phyloP scores from a whole-genome alignment of 176 grass and related monocot species.

The Poa annua region DNA sequence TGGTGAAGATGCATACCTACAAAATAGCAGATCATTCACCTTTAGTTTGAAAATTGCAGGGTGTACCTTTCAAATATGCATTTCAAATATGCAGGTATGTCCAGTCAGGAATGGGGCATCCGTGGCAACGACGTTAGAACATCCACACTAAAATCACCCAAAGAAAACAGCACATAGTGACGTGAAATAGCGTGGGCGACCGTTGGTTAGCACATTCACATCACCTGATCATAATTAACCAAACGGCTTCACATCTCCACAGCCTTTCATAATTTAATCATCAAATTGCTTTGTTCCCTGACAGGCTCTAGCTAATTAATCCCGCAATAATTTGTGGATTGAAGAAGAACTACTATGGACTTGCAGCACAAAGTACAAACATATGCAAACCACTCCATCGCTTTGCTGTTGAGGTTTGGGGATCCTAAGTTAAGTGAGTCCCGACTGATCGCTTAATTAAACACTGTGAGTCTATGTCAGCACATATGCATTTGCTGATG shows the following conservation, averaged over 20 bases:
- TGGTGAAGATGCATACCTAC: too few relatives aligned
- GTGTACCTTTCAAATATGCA: not conserved
- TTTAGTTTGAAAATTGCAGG: too few relatives aligned
- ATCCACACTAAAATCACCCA: not conserved
- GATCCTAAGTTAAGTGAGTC: conserved; percentile 36
- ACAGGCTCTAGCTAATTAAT: conserved; percentile 1
- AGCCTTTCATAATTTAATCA: not conserved
- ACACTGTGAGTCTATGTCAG: conserved; percentile 12
- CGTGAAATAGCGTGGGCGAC: conserved; percentile 21
- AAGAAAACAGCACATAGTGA: conserved; percentile 26
- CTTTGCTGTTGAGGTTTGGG: not conserved
- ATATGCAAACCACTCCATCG: conserved; percentile 25
- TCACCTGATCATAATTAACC: conserved; percentile 38
- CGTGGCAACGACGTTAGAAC: not conserved
- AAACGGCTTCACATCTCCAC: not conserved
- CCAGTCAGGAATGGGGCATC: not conserved
- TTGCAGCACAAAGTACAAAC: not conserved
- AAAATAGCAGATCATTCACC: too few relatives aligned
- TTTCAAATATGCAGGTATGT: not conserved
- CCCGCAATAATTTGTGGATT: not conserved
- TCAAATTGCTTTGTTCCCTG: conserved; percentile 34
- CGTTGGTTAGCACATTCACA: conserved; percentile 43
- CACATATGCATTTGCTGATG: conserved; percentile 10
- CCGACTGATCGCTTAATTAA: not conserved
- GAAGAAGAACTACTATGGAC: not conserved